Evolutionary conservation across 2,329 filamentous ascomycete species (phyloP), one percentile per base, ranked within the genome.

Genomic region (Shiraia sp.): DNA sequence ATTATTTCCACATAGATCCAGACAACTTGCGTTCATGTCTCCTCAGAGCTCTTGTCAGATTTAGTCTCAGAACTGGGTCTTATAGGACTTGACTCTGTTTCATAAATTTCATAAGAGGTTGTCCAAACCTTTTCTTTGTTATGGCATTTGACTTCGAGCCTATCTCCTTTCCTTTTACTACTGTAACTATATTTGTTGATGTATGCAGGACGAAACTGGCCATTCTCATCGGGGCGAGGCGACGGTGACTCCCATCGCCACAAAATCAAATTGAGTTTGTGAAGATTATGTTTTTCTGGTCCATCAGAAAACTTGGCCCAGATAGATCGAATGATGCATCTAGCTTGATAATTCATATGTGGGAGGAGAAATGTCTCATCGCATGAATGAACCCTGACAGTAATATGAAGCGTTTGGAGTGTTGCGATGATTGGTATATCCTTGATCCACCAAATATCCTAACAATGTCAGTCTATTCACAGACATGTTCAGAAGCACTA

Each of bases 231-330:
- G 2, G 23, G 15, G 10, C 35, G 43, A 14, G 34, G n/a, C 2
- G 45, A 34, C 2, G 40, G 23, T 1, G 29, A n/a, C 12, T 47
- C 41, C 48, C 42, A 49, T 16, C 45, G 43, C 51, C 51, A 54
- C 9, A 47, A 43, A 2, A 23, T 31, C 14, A 54, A 17, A 9
- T 29, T 42, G 9, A 50, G 32, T 14, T 22, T 36, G 9, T 50
- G 38, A 9, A 50, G 30, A 9, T 36, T 25, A 4, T 29, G 35
- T 2, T 34, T 13, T 22, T 30, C 3, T 12, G n/a, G 3, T 22
- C 6, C 9, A 9, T 30, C 31, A 9, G 13, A 15, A 25, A 42
- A 48, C 0, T 10, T 38, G 2, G 29, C 25, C 49, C 49, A 50
- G 2, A 47, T 13, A 10, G 33, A 33, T 6, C 35, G 25, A 24